Base-by-base conservation (phyloP, 2,329 filamentous ascomycete species). In the Septoria petroselini region DNA sequence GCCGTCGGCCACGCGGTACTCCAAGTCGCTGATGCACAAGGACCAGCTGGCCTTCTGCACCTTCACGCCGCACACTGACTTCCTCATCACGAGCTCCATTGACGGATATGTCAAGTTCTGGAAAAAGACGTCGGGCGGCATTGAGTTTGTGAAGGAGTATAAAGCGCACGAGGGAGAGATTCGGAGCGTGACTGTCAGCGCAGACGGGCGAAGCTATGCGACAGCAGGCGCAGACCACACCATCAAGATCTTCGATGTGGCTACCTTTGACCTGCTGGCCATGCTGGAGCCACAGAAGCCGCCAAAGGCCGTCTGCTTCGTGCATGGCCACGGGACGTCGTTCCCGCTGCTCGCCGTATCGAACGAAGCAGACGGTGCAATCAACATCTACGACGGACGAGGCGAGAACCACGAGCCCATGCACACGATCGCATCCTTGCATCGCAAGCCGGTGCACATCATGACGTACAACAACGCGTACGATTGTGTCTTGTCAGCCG, bases 101-200 rank as follows among this genome's bases (percentile, higher is more conserved):
- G 93, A 98, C 66, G 94, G 94, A n/a, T 86, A 91, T 0, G 91
- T 97, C 61, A 98, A 98, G 70, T 98, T 98, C 69, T 98, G 93
- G 93, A 98, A 98, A 74, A 98, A 98, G 73, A 81, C 87, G 57
- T 48, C 58, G 8, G 84, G 88, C 27, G 88, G 88, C 1, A 87
- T 98, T 51, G 94, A 98, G 72, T 98, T 98, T 65, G 91, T 97
- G 45, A 98, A 98, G 72, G 91, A 98, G 72, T 98, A 95, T 73
- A 85, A 84, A 65, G 91, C 93, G 6, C 94, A 98, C 71, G 78
- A 80, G 50, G 88, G 88, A 43, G 88, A 94, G 65, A 88, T 97
- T 65, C 83, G 77, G 53, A 86, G 85, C 21, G 88, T 93, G 37
- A 93, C 84, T 30, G 85, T 88, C 56, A 97, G 91, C 70, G 80